Conservation (phyloP, 768 basidiomycete genomes). For the Gloeopeniophorella convolvens region DNA sequence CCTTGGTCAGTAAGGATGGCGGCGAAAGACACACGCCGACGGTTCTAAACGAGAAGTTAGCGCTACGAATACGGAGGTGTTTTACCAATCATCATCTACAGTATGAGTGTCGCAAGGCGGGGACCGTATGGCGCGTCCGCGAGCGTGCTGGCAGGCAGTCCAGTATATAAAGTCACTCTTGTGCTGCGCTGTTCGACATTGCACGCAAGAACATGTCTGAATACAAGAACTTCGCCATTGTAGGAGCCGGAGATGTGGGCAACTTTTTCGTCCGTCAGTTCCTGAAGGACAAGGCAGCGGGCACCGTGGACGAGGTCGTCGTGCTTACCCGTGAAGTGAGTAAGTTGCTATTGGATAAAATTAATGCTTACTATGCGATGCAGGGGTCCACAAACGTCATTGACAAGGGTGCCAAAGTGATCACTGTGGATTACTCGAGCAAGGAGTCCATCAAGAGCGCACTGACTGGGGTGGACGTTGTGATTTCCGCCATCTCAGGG, state of each 20-base stretch:
- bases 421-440: conserved; percentile 15
- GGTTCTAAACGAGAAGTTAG: no score
- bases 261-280: background rate
- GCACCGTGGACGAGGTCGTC: background rate
- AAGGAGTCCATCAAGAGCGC: conserved; percentile 9
- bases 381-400: conserved; percentile 6
- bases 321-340: conserved; percentile 1
- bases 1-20: no score
- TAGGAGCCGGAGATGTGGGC: conserved; percentile 6
- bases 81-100: no score
- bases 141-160: no score
- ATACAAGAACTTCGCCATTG: conserved; percentile 11
- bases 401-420: conserved; percentile 1
- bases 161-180: no score
- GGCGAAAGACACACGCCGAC: no score
- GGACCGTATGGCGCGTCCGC: no score
- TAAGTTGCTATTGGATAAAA: background rate
- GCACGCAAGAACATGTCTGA: no score
- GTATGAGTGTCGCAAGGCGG: no score
- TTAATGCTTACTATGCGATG: background rate
- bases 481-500: conserved; percentile 14
- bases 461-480: conserved; percentile 10
- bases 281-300: background rate
- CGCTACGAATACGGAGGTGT: no score
- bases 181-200: no score